Evolutionary conservation across 495 filamentous ascomycete genomes (phyloP).

Genomic region (Hypomontagnella submonticulosa): DNA sequence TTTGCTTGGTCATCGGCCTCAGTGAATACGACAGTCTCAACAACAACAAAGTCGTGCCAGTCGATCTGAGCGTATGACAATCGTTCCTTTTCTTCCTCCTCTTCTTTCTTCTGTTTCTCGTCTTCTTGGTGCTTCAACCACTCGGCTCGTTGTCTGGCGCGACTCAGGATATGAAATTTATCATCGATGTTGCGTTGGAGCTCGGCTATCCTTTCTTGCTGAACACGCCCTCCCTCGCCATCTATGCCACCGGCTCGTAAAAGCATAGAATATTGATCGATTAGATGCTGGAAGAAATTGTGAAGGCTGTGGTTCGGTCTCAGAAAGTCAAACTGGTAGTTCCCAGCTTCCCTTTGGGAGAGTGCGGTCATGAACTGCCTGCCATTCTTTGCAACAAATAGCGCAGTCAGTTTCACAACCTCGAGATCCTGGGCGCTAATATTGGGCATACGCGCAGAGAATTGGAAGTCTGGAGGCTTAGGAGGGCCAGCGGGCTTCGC

Average conservation of each 20-base stretch:
- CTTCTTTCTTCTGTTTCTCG: slow-evolving; percentile 89
- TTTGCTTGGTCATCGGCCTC: slow-evolving; percentile 88
- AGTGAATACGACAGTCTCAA: slow-evolving; percentile 94
- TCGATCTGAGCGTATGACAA: slow-evolving; percentile 91
- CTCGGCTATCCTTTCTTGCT: slow-evolving; percentile 76
- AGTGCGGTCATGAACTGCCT: slow-evolving; percentile 89
- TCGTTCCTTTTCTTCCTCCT: slow-evolving; percentile 85
- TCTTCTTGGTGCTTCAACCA: slow-evolving; percentile 86
- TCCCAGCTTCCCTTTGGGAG: slow-evolving; percentile 85
- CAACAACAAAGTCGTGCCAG: slow-evolving; percentile 97
- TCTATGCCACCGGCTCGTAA: slow-evolving; percentile 75
- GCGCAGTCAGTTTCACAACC: slow-evolving; percentile 86
- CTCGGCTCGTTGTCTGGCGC: slow-evolving; percentile 85
- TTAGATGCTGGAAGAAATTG: slow-evolving; percentile 89
- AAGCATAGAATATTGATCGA: slow-evolving; percentile 94
- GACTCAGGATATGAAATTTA: slow-evolving; percentile 80
- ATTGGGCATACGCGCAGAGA: slow-evolving; percentile 96
- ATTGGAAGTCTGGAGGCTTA: slow-evolving; percentile 89
- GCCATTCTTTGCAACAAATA: slow-evolving; percentile 91
- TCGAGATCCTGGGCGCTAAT: slow-evolving; percentile 97
- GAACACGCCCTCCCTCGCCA: slow-evolving; percentile 71
- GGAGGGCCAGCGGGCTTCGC: slow-evolving; percentile 84
- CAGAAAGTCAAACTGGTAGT: slow-evolving; percentile 97
- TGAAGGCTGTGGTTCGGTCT: slow-evolving; percentile 94
- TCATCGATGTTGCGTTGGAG: slow-evolving; percentile 80